These are phyloP conservation scores for Aquilaria malaccensis DNA, from an alignment of 345 rosid species.

Conservation along the genomic window DNA sequence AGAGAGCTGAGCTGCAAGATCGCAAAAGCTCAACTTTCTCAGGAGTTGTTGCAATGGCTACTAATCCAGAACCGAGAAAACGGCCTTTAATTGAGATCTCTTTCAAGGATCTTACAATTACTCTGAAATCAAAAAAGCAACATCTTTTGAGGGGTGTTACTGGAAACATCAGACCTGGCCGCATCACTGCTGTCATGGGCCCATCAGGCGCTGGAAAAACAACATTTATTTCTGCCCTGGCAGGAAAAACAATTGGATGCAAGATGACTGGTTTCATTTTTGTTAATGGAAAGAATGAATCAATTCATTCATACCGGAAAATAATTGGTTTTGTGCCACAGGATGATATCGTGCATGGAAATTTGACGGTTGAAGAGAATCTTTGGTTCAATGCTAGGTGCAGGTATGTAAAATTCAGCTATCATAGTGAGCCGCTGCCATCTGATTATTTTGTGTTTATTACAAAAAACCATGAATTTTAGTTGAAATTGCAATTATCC, in stretches of 20 bases:
- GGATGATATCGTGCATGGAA: slow-evolving; percentile 93
- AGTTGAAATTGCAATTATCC: not conserved
- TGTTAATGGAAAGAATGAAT: slow-evolving; percentile 63
- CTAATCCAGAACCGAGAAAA: slow-evolving; percentile 42
- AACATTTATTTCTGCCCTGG: slow-evolving; percentile 81
- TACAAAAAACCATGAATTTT: not conserved
- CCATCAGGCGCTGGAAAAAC: slow-evolving; percentile 99
- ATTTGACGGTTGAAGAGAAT: slow-evolving; percentile 94
- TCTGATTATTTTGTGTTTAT: not conserved
- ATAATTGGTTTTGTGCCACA: slow-evolving; percentile 92
- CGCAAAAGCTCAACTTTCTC: slow-evolving; percentile 60
- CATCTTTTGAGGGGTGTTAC: slow-evolving; percentile 75
- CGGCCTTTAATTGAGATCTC: slow-evolving; percentile 70
- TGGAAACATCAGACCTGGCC: slow-evolving; percentile 76
- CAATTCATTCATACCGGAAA: slow-evolving; percentile 78
- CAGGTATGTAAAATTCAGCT: slow-evolving; percentile 31
- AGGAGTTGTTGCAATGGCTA: slow-evolving; percentile 64
- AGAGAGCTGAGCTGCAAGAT: slow-evolving; percentile 60
- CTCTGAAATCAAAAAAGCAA: slow-evolving; percentile 64
- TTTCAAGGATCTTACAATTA: slow-evolving; percentile 68
- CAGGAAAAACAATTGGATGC: slow-evolving; percentile 84
- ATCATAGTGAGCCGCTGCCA: not conserved
- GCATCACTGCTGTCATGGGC: slow-evolving; percentile 92
- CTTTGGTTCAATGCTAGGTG: slow-evolving; percentile 95
- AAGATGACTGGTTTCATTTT: slow-evolving; percentile 55